Base-by-base conservation (phyloP, 768 basidiomycete genomes). In the Russula vinacea region DNA sequence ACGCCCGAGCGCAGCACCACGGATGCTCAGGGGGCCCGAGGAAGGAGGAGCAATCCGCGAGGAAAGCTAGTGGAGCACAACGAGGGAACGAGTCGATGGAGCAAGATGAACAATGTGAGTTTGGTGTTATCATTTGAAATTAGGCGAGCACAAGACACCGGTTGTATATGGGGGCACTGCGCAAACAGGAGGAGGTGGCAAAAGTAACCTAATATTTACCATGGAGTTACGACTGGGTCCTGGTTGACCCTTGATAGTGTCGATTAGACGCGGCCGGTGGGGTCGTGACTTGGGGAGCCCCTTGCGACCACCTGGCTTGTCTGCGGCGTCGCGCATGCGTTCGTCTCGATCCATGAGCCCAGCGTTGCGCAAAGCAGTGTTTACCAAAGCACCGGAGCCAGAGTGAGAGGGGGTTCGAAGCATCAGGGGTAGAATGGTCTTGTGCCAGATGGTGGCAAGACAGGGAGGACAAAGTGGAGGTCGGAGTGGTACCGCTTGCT, bases 331-430 rank as follows among this genome's bases (percentile, higher is more conserved):
- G 66, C 84, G 83, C 90, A 92, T 91, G 68, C 78, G 81, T 62
- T 85, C 78, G 73, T 92, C 90, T 62, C 83, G 78, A 80, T 90
- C 89, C 66, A 90, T 86, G 71, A 91, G 84, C 47, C 89, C 90
- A 3, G 87, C 89, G 42, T 76, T 83, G 63, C 86, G 84, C 29
- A 91, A 77, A 35, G 88, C 85, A 62, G 76, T 86, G 62, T 80
- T 68, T 24, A 84, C 88, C 22, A 92, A 75, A 33, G 81, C 72
- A 68, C 85, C 82, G 57, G 81, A 77, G 68, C 85, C 82, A 17
- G 86, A 77, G 7, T 85, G 80, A 10, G 87, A 79, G 49, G 85
- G 78, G 65, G 80, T 84, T 50, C 87, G 87, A 73, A 83, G 84
- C 80, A 87, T 86, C 10, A 66, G 66, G 14, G 29, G 29, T 33